Evolutionary conservation across 306 rosid species (phyloP).

Genomic region (Sicyos baderoa): DNA sequence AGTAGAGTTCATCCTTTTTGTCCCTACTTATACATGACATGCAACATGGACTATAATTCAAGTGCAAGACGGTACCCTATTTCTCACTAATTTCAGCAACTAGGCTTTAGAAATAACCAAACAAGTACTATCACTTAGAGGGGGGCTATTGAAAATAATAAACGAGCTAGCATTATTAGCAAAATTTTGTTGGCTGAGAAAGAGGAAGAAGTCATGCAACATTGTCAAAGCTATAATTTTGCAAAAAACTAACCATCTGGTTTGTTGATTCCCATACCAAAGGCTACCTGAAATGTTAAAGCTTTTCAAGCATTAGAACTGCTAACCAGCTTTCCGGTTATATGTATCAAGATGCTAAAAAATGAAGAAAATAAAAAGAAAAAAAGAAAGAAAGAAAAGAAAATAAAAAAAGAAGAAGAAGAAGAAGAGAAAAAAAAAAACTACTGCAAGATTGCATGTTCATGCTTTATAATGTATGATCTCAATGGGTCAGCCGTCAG

Average conservation of each 20-base stretch:
- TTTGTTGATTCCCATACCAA: constrained; percentile 99
- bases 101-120: background rate
- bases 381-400: no score
- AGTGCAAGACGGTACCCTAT: background rate
- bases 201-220: background rate
- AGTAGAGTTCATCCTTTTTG: background rate
- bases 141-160: background rate
- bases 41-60: background rate
- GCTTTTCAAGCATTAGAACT: constrained; percentile 8
- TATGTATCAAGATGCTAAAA: constrained; percentile 1
- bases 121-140: background rate
- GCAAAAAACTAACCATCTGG: constrained; percentile 76
- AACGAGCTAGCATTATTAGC: no score
- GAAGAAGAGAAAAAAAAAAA: no score
- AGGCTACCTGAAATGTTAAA: constrained; percentile 70
- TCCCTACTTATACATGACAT: background rate
- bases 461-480: background rate
- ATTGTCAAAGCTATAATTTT: background rate
- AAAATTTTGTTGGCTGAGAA: background rate
- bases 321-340: background rate
- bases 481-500: background rate
- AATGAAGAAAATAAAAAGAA: no score
- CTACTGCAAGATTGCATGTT: constrained; percentile 1
- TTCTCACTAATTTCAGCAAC: background rate
- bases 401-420: no score